phyloP scores from a whole-genome alignment of 1,284 basidiomycete species.

The Ceratobasidium sp. region DNA sequence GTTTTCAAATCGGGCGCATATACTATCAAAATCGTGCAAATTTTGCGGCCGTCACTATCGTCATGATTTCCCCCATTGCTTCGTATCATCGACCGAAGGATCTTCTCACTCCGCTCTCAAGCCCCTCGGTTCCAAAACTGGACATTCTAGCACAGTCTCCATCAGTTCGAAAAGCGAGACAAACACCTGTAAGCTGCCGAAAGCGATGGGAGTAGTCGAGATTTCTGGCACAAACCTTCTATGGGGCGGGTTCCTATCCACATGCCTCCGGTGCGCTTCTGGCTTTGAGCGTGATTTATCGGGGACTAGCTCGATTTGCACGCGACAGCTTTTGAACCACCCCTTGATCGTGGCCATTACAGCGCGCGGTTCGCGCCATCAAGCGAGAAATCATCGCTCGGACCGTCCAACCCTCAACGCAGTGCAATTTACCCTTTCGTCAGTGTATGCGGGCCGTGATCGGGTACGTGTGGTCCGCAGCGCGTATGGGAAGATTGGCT shows the following conservation, averaged over 20 bases:
- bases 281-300: conserved; percentile 19
- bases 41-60: background rate
- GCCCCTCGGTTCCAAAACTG: conserved; percentile 21
- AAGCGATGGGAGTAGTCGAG: conserved; percentile 19
- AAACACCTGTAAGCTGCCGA: conserved; percentile 34
- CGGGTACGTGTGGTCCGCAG: conserved; percentile 19
- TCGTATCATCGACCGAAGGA: background rate
- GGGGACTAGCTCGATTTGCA: conserved; percentile 38
- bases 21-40: background rate
- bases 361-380: conserved; percentile 20
- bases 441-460: conserved; percentile 7
- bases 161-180: conserved; percentile 26
- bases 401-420: conserved; percentile 15
- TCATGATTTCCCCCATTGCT: background rate
- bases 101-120: conserved; percentile 29
- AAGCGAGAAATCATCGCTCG: conserved; percentile 29
- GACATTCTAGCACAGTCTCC: background rate
- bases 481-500: background rate
- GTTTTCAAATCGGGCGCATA: background rate
- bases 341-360: conserved; percentile 20
- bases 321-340: conserved; percentile 34
- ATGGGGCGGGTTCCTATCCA: conserved; percentile 36
- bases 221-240: conserved; percentile 30
- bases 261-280: conserved; percentile 34
- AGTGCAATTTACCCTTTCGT: conserved; percentile 1